A percentile compares a stretch with the other conserved stretches of the same genome.
These are phyloP conservation scores for Fusarium stilboides DNA, from an alignment of 2,329 filamentous ascomycete species.

Conservation along the genomic window DNA sequence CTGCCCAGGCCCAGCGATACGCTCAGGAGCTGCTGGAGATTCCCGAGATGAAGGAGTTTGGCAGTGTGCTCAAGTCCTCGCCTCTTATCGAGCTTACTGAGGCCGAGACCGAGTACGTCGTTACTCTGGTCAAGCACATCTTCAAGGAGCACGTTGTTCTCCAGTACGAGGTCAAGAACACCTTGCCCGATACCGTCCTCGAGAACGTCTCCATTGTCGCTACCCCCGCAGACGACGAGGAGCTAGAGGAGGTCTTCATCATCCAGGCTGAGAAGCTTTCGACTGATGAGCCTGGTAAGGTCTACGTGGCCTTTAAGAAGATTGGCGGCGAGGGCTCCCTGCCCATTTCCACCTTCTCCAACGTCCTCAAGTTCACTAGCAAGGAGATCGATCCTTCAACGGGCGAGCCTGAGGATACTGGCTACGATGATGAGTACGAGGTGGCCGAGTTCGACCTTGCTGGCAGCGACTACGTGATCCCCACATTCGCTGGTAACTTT, in stretches of 20 bases:
- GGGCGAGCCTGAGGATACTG: constrained; percentile 90
- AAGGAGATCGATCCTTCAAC: constrained; percentile 98
- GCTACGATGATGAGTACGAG: constrained; percentile 98
- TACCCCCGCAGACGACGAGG: constrained; percentile 84
- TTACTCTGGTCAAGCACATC: constrained; percentile 93
- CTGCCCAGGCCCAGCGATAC: constrained; percentile 89
- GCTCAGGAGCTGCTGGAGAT: constrained; percentile 89
- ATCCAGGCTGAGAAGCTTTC: constrained; percentile 87
- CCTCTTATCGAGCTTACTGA: constrained; percentile 90
- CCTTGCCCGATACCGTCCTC: constrained; percentile 88
- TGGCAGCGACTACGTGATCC: constrained; percentile 94
- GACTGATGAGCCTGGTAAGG: constrained; percentile 89
- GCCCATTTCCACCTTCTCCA: constrained; percentile 86
- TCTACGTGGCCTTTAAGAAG: constrained; percentile 96
- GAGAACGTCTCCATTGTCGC: constrained; percentile 90
- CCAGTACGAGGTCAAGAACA: constrained; percentile 99
- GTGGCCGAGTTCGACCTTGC: constrained; percentile 92
- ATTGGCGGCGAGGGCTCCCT: constrained; percentile 81
- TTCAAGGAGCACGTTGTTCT: constrained; percentile 98
- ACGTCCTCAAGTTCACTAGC: constrained; percentile 95
- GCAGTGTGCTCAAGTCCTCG: constrained; percentile 92
- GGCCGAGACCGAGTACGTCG: constrained; percentile 97
- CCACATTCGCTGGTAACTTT: constrained; percentile 94
- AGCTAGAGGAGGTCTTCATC: constrained; percentile 92
- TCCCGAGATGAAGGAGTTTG: constrained; percentile 92